These are phyloP conservation scores for Neocatenulostroma microsporum DNA, from an alignment of 2,329 filamentous ascomycete species.

Conservation along the genomic window DNA sequence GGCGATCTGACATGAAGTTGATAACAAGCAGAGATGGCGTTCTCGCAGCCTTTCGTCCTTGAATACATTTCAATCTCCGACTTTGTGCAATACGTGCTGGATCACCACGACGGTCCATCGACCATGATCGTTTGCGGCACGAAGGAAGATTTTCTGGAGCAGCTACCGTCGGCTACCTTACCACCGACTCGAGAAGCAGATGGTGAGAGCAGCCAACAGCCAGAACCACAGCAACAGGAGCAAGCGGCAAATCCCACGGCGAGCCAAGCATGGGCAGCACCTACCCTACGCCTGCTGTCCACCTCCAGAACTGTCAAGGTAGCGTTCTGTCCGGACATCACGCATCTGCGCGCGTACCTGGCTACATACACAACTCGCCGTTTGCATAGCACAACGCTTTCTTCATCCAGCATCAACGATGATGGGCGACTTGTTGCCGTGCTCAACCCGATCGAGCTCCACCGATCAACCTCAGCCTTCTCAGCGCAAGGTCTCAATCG, in stretches of 20 bases:
- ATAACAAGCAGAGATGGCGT: no score
- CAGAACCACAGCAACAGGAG: neutral
- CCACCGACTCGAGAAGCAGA: slow-evolving; percentile 3
- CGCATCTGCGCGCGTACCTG: slow-evolving; percentile 70
- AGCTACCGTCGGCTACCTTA: slow-evolving; percentile 35
- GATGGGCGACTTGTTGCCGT: slow-evolving; percentile 44
- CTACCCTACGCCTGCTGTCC: slow-evolving; percentile 62
- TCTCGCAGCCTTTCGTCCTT: slow-evolving; percentile 30
- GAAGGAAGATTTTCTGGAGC: slow-evolving; percentile 55
- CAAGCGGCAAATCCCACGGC: neutral
- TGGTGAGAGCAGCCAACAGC: slow-evolving; percentile 2
- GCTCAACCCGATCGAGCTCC: slow-evolving; percentile 58
- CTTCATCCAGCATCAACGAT: neutral
- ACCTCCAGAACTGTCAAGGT: slow-evolving; percentile 61
- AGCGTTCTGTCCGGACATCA: slow-evolving; percentile 66
- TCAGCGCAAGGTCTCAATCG: slow-evolving; percentile 63
- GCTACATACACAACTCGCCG: slow-evolving; percentile 11
- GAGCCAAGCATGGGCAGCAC: slow-evolving; percentile 18
- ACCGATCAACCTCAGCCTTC: slow-evolving; percentile 63
- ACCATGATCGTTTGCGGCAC: slow-evolving; percentile 65
- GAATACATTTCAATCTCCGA: slow-evolving; percentile 34
- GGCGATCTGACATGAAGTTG: no score
- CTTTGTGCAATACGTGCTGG: slow-evolving; percentile 58
- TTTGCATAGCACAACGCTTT: slow-evolving; percentile 1
- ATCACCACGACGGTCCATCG: slow-evolving; percentile 49